Conservation (phyloP, 169 alveolate genomes). For the Cryptosporidium ubiquitum region DNA sequence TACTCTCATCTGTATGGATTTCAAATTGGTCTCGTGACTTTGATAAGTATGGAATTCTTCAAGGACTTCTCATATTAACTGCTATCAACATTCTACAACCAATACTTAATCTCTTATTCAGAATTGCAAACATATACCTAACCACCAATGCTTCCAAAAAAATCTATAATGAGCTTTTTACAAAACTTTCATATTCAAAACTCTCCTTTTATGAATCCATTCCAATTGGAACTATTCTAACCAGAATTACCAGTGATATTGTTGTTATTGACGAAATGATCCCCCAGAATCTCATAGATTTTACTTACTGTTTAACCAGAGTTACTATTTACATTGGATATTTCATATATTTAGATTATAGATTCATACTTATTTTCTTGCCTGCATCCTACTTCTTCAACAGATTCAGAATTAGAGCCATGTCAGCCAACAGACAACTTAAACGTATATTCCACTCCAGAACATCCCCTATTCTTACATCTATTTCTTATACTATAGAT, state of each 20-base stretch:
- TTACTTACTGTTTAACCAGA: constrained; percentile 18
- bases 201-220: constrained; percentile 58
- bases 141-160: constrained; percentile 14
- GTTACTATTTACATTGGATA: constrained; percentile 62
- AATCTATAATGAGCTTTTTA: constrained; percentile 54
- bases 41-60: neutral
- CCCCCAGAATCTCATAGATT: constrained; percentile 58
- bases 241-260: constrained; percentile 75
- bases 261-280: constrained; percentile 69
- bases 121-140: constrained; percentile 14
- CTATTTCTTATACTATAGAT: constrained; percentile 38
- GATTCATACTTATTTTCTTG: constrained; percentile 22
- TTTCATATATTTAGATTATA: constrained; percentile 41
- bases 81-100: constrained; percentile 43
- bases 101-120: constrained; percentile 26
- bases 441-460: constrained; percentile 56
- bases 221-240: constrained; percentile 75
- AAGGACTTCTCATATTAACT: constrained; percentile 21
- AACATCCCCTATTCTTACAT: constrained; percentile 49
- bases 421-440: constrained; percentile 44
- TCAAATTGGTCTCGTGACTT: constrained; percentile 43
- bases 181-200: constrained; percentile 55
- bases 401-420: constrained; percentile 22
- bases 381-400: constrained; percentile 17
- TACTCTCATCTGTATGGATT: constrained; percentile 47